Evolutionary conservation across 176 grass and related monocot species (phyloP), one percentile per base, ranked within the genome.

Genomic region (Secale cereale): DNA sequence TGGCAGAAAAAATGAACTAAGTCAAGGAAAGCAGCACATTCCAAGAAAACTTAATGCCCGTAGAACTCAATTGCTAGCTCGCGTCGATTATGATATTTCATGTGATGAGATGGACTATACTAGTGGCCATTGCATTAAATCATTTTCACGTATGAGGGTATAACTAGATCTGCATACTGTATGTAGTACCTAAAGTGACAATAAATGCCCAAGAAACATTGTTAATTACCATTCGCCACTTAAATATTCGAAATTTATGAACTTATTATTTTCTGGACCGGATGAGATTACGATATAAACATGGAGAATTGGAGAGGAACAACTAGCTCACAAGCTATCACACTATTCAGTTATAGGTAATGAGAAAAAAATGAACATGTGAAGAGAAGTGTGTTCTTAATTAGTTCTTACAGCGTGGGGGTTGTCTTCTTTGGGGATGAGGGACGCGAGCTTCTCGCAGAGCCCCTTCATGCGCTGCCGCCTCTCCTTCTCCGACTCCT

Each of bases 381-480:
- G n/a, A 23, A 43, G 23, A 8, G 23, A 27, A 43, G 13, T 15
- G 8, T 8, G 13, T 36, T 13, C 25, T 13, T 25, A 1, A 16
- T 73, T 28, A 1, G 26, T 73, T 28, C 70, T 74, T 74, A 66
- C 63, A 9, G 63, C 78, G 68, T 67, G 85, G 16, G 80, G 11
- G 45, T 27, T 70, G 67, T 86, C 79, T 35, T 87, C 54, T 57
- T 77, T 81, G 22, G 93, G 90, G 79, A 94, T 74, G 78, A 94
- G 90, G 46, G 90, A 92, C 29, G 83, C 63, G 65, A 95, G 93
- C 79, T 91, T 84, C 22, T 63, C 0, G 86, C 93, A 92, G 25
- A 95, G 83, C 37, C 2, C 28, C 80, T 92, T 95, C 90, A 95
- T 95, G 22, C 80, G 88, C 77, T 83, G 59, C 86, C 93, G 81